Base-by-base conservation (phyloP, 78 protist species). In the Dictyostelium capitatum region DNA sequence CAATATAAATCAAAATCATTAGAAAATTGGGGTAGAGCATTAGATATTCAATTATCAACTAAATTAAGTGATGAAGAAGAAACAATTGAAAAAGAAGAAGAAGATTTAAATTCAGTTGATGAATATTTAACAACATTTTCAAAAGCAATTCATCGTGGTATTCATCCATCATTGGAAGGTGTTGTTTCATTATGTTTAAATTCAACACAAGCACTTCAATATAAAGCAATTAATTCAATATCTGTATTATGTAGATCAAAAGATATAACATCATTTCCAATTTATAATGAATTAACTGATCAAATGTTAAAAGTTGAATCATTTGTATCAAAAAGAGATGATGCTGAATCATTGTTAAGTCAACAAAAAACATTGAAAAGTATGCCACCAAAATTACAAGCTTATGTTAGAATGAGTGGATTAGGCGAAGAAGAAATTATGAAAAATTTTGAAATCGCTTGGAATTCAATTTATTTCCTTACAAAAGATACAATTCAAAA, bases 321-420 rank as follows among this genome's bases (percentile, higher is more conserved):
- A 15, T 85, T 85, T 62, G 92, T 85, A 1, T 85, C 54, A 4
- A 79, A 75, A 69, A 65, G 92, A 23, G 92, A 85, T 25, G 92
- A 85, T 20, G 92, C 92, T 23, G 92, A 85, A 48, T 85, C 92
- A 41, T 70, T 85, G 9, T 51, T 85, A 11, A 59, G 74, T 32
- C 92, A 85, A 64, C 92, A 85, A 20, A 32, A 79, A 30, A 85
- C 92, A 15, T 69, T 85, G 37, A 85, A 85, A 46, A 41, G 64
- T 41, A 85, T 85, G 92, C 92, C 92, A 75, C 92, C 92, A 7
- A 85, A 85, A 48, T 54, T 85, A 30, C 92, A 85, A 62, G 92
- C 92, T 25, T 85, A 85, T n/a, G 92, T 85, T 12, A 32, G 92
- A 14, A 85, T 85, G 92, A 48, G 70, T 62, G 92, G 92, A 11